Evolutionary conservation across 352 stramenopile species (phyloP), one percentile per base, ranked within the genome.

Genomic region (Lagenidium sp.): DNA sequence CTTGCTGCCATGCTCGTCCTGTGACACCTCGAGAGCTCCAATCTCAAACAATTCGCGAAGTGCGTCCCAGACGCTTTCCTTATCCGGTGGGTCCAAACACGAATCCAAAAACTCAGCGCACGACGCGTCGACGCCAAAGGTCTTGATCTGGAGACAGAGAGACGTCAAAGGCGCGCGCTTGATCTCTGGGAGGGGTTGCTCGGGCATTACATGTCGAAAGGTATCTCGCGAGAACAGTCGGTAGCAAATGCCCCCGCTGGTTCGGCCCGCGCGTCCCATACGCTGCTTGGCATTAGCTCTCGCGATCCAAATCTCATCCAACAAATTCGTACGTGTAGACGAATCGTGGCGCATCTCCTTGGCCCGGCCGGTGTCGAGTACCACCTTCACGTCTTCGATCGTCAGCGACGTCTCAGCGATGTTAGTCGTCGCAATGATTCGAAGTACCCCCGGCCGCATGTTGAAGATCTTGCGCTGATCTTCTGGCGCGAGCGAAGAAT

Each of bases 381-480:
- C 96, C 55, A 87, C 62, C 34, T 78, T 88, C 31, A 96, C 85
- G 53, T 97, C 89, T 20, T 96, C 85, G 42, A 98, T 98, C 2
- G 95, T 98, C 6, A 98, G 49, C 5, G 85, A 97, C 1, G 95
- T 98, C 54, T 98, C 94, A 12, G 94, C 95, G 41, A 99, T 97
- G 55, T 98, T 98, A 6, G 94, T 99, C n/a, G 86, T 77, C 12
- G 97, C 76, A 21, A 99, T 95, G 36, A 99, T 85, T 43, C 98
- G 97, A 57, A 83, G 48, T 45, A 84, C 41, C 28, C 68, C 60
- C 4, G 48, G 34, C 5, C 50, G 38, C 47, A 82, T 74, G 16
- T 82, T 60, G 53, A 99, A 98, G 15, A 98, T 94, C 8, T 68
- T 68, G 6, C 90, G 74, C 57, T 99, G 96, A 39, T 98, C 95